These are phyloP conservation scores for Hypoxylon sp. DNA, from an alignment of 2,329 filamentous ascomycete genomes.

Conservation along the genomic window DNA sequence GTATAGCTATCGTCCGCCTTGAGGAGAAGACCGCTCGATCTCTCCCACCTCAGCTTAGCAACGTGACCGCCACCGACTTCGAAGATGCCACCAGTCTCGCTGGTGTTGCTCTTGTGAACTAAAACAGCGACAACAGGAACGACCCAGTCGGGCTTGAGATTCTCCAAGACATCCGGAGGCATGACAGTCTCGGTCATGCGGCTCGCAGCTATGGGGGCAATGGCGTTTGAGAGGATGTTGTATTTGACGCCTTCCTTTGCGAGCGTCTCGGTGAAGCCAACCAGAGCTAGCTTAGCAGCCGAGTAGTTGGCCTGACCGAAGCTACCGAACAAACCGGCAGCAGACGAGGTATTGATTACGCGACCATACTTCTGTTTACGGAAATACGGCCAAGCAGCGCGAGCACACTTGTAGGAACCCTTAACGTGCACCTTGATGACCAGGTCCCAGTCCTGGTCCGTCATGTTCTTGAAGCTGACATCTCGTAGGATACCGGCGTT, in stretches of 20 bases:
- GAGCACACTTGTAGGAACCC: slow-evolving; percentile 94
- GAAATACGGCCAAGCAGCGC: slow-evolving; percentile 97
- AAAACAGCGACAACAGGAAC: slow-evolving; percentile 92
- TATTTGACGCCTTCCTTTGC: slow-evolving; percentile 98
- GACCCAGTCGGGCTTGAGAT: slow-evolving; percentile 93
- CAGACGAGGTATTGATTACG: slow-evolving; percentile 97
- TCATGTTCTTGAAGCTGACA: slow-evolving; percentile 99
- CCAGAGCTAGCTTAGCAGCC: slow-evolving; percentile 94
- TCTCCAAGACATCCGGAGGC: slow-evolving; percentile 91
- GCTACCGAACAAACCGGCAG: slow-evolving; percentile 93
- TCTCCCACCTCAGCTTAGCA: slow-evolving; percentile 96
- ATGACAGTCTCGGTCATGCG: slow-evolving; percentile 96
- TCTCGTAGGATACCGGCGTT: slow-evolving; percentile 97
- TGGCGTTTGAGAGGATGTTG: slow-evolving; percentile 95
- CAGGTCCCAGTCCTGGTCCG: slow-evolving; percentile 95
- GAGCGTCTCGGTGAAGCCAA: slow-evolving; percentile 97
- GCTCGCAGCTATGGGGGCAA: slow-evolving; percentile 94
- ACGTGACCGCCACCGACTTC: slow-evolving; percentile 94
- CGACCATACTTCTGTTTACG: slow-evolving; percentile 98
- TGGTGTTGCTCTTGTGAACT: slow-evolving; percentile 85
- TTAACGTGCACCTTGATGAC: slow-evolving; percentile 93
- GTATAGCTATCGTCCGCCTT: slow-evolving; percentile 92
- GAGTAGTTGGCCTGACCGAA: slow-evolving; percentile 98
- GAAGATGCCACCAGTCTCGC: slow-evolving; percentile 90
- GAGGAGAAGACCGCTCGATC: slow-evolving; percentile 87